A percentile compares a stretch with the other conserved stretches of the same genome.
phyloP scores from a whole-genome alignment of 257 asterid species.

The Thymus mandschuricus region DNA sequence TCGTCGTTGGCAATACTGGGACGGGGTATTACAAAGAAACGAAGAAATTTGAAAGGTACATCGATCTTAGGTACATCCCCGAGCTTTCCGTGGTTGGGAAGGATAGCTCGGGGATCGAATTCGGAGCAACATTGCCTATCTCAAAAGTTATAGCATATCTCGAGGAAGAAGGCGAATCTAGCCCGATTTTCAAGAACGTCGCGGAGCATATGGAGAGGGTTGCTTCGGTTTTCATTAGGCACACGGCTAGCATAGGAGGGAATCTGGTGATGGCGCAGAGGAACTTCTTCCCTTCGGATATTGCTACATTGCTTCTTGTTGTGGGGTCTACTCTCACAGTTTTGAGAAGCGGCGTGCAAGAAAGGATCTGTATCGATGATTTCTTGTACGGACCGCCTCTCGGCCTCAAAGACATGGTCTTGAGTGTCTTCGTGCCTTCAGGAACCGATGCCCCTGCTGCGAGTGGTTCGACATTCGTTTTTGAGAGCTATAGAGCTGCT shows the following conservation, averaged over 20 bases:
- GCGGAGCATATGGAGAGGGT: slow-evolving; percentile 32
- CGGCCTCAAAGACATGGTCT: slow-evolving; percentile 15
- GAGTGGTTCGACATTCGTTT: slow-evolving; percentile 4
- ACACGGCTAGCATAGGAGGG: slow-evolving; percentile 33
- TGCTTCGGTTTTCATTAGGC: slow-evolving; percentile 23
- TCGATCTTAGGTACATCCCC: slow-evolving; percentile 29
- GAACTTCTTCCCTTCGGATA: slow-evolving; percentile 29
- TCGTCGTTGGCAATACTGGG: slow-evolving; percentile 29
- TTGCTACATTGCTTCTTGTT: slow-evolving; percentile 29
- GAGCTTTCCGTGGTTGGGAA: slow-evolving; percentile 19
- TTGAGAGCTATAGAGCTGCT: slow-evolving; percentile 30
- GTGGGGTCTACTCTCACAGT: slow-evolving; percentile 25
- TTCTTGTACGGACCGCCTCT: slow-evolving; percentile 32
- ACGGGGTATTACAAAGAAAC: slow-evolving; percentile 27
- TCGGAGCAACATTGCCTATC: slow-evolving; percentile 30
- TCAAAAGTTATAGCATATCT: slow-evolving; percentile 14
- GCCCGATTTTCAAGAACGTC: slow-evolving; percentile 1
- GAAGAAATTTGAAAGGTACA: slow-evolving; percentile 10
- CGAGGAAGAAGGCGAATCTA: slow-evolving; percentile 11
- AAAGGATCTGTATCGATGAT: slow-evolving; percentile 14
- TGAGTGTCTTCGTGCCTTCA: slow-evolving; percentile 24
- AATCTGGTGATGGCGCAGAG: slow-evolving; percentile 32
- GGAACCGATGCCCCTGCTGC: not conserved
- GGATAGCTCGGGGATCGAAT: slow-evolving; percentile 10
- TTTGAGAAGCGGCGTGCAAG: slow-evolving; percentile 1